Evolutionary conservation across 2,329 filamentous ascomycete species (phyloP), one percentile per base, ranked within the genome.

Genomic region (Aspergillus terreus): DNA sequence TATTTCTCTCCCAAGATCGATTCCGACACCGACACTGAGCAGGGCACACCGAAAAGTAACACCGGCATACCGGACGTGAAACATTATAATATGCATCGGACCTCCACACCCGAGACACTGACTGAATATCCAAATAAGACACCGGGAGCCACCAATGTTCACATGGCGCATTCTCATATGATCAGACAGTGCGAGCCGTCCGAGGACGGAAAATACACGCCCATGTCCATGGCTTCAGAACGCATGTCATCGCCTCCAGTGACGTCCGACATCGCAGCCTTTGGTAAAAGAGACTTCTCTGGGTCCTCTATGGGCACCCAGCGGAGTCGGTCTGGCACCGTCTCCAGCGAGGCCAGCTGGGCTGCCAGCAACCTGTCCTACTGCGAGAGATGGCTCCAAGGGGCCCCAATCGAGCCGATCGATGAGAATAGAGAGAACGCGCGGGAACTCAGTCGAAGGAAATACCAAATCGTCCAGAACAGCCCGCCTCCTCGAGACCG

Each of bases 321-420:
- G 51, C 58, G 69, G 40, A 61, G 62, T 11, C 63, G 69, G 45
- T 65, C 67, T 6, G 63, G 54, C 6, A 71, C 69, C 6, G 62
- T 67, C 12, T 71, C 69, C 4, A 72, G 68, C 45, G 66, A 68
- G 50, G 63, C 66, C 7, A 71, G 69, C 54, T 71, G 69, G 69
- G 59, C 67, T 15, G 66, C 69, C 1, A 68, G 61, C 49, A 69
- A 66, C 27, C 59, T 72, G 23, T 68, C 67, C 3, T 69, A 71
- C 47, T 72, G 64, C 52, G 64, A 71, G 46, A 63, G 58, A 40
- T 72, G 69, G 69, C 63, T 72, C 12, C 68, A 72, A 49, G 60
- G 64, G 7, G 69, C 71, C 4, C 69, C 68, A 2, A 41, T 59
- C n/a, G 68, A 70, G 14, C 63, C 58, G 1, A 41, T 58, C 25